Conservation (phyloP, 805 yeast genomes). For the Sporopachydermia lactativora region DNA sequence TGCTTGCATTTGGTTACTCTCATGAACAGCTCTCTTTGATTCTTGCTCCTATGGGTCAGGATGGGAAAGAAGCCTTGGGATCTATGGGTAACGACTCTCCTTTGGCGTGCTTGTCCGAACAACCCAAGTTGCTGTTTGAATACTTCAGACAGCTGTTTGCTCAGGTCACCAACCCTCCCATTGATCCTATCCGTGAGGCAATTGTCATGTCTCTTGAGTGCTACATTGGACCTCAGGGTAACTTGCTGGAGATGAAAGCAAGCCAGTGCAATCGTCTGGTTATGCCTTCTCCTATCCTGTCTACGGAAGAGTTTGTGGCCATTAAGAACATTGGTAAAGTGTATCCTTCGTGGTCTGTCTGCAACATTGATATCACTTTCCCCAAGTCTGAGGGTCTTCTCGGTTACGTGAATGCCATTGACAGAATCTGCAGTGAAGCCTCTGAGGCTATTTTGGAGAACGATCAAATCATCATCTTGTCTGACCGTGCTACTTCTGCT, state of each 20-base stretch:
- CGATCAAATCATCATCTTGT: constrained; percentile 59
- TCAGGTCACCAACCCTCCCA: constrained; percentile 97
- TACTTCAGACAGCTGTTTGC: constrained; percentile 95
- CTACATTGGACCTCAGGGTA: constrained; percentile 97
- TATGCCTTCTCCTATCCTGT: constrained; percentile 70
- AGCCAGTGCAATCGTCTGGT: constrained; percentile 82
- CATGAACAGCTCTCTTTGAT: constrained; percentile 77
- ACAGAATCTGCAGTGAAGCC: constrained; percentile 78
- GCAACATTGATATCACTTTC: constrained; percentile 80
- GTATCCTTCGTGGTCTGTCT: constrained; percentile 78
- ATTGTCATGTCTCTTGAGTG: constrained; percentile 97
- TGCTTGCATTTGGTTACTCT: constrained; percentile 85
- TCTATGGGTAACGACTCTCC: constrained; percentile 99
- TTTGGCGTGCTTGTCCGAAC: constrained; percentile 85
- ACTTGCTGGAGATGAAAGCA: constrained; percentile 82
- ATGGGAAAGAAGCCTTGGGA: constrained; percentile 89
- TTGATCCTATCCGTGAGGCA: constrained; percentile 93
- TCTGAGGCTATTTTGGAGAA: constrained; percentile 68
- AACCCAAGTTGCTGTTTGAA: constrained; percentile 82
- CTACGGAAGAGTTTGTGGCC: constrained; percentile 61
- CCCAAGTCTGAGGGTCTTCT: constrained; percentile 67
- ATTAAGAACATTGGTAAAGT: constrained; percentile 55
- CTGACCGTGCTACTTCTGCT: constrained; percentile 51
- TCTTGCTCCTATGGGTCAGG: constrained; percentile 85
- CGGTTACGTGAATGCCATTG: constrained; percentile 77